phyloP scores from a whole-genome alignment of 1,284 basidiomycete genomes.

The Hemileia vastatrix region DNA sequence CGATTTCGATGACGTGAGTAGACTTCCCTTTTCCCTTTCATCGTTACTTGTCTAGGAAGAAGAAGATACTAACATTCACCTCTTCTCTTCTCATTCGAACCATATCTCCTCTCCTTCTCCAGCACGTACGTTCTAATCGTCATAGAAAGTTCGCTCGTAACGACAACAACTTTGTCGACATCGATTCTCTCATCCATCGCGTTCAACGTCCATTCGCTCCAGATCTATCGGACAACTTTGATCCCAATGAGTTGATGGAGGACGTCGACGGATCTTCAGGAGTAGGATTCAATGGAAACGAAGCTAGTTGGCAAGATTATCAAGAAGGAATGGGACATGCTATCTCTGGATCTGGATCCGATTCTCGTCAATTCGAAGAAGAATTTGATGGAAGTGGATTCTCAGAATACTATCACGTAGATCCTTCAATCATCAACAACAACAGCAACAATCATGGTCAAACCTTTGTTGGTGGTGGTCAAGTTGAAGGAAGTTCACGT shows the following conservation, averaged over 20 bases:
- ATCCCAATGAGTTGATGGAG: too few species aligned
- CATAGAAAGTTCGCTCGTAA: slow-evolving; percentile 40
- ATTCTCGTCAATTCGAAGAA: background rate
- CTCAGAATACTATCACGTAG: background rate
- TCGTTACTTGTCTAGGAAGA: too few species aligned
- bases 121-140: slow-evolving; percentile 33
- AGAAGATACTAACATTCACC: too few species aligned
- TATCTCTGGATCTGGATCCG: background rate
- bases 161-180: slow-evolving; percentile 36
- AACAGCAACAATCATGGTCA: too few species aligned
- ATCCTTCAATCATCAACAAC: background rate
- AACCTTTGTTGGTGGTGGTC: background rate
- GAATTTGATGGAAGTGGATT: background rate
- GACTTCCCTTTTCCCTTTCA: background rate
- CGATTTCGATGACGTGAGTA: slow-evolving; percentile 31
- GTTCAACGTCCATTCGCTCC: slow-evolving; percentile 21
- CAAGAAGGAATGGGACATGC: background rate
- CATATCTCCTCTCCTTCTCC: background rate
- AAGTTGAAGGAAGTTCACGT: background rate
- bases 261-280: background rate
- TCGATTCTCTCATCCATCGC: slow-evolving; percentile 39
- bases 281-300: background rate
- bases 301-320: background rate
- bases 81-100: background rate
- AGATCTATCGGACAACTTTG: background rate